Evolutionary conservation across 148 eudicot genomes (phyloP), one percentile per base, ranked within the genome.

Genomic region (Polygonum maritimum): DNA sequence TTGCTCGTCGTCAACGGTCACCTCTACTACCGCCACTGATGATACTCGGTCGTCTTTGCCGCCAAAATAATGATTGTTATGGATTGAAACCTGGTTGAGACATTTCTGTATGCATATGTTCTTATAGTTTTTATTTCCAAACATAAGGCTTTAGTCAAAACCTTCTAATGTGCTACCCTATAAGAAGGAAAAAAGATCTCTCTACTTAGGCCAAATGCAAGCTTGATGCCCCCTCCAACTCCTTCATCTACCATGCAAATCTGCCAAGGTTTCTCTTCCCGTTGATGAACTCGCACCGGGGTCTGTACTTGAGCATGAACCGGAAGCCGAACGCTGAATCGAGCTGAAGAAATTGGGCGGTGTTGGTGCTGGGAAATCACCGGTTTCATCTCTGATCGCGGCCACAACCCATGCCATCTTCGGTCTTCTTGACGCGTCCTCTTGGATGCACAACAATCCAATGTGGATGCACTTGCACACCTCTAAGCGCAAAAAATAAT

Each of bases 281-380:
- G 44, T 67, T 15, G 71, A 67, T 36, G 71, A 67, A 14, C 19
- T 67, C 10, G 45, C 21, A 36, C 71, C 45, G n/a, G 71, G 71
- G 21, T 67, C 45, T 36, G 71, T 33, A 67, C 71, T 67, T 15
- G 71, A 36, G 18, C 71, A 67, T 21, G 71, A 67, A 15, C 71
- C 71, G 1, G 75, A 72, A 3, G 35, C 35, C 2, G 75, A 48
- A 44, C 54, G 52, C 0, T 33, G 54, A 48, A 44, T 72, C 71
- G 71, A 67, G 75, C 19, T 41, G 75, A 72, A 72, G 75, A 72
- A 72, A 44, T 72, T 72, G 18, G 75, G 75, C 0, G 75, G 51
- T 0, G 75, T 44, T 72, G 75, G 75, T 21, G 49, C 75, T 15
- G 54, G 49, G 18, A 72, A 67, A 16, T 67, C 45, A 21, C 1